Base-by-base conservation (phyloP, 805 yeast genomes). In the Hanseniaspora meyeri region DNA sequence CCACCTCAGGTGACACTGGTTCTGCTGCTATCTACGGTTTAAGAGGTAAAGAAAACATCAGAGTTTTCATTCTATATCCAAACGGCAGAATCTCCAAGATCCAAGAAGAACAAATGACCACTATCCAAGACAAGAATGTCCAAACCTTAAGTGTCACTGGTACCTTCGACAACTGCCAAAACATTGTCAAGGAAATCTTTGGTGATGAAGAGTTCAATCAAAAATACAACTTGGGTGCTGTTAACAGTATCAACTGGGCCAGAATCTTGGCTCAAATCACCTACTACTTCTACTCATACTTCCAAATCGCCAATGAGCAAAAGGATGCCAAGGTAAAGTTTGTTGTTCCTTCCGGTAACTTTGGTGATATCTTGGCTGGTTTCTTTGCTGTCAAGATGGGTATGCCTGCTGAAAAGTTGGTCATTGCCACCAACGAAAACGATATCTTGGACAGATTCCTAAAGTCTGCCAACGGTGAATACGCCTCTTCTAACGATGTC, bases 1-100 rank as follows among this genome's bases (percentile, higher is more conserved):
- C 99, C 46, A 93, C 99, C 31, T 85, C 95, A 49, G 99, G 99
- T 67, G 99, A 93, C 66, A 93, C 99, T 49, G 99, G 99, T 59
- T 86, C 96, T 55, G 99, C 99, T 55, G 98, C 99, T 60, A 93
- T 93, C 63, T 93, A 93, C 72, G 99, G 99, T 55, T 78, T 93
- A 62, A 80, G 98, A 73, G 95, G 95, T 70, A 93, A 93, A 73
- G 86, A 89, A 72, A 97, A 93, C 69, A 96, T 93, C n/a, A 85
- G 95, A 34, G 98, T 93, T 24, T 93, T 93, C 72, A 93, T 93
- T 61, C 74, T 93, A 64, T 93, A 91, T 68, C 99, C 99, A 65
- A 87, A 95, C 9, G 98, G 97, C 51, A 82, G 97, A 69, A 93
- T 93, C 57, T 90, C 97, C 38, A 97, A 96, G 45, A 85, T 93